Evolutionary conservation across 176 grass and related monocot genomes (phyloP).

Genomic region (Ensete glaucum): DNA sequence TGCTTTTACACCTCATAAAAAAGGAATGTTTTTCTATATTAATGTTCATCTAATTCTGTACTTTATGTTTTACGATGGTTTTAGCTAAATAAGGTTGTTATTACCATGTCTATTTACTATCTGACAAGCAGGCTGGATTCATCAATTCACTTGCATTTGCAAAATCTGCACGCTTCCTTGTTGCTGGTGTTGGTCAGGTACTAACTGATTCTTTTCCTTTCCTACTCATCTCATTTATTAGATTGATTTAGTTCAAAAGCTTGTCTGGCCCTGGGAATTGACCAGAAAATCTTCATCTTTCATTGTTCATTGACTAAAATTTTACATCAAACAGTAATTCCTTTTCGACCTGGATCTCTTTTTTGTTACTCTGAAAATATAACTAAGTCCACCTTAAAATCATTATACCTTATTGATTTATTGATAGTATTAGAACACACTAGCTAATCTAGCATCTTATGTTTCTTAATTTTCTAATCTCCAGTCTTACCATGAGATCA

Average conservation of each 20-base stretch:
- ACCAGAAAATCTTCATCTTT: not conserved
- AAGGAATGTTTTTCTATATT: not conserved
- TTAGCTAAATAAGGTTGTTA: not conserved
- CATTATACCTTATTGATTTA: no score
- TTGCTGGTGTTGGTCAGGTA: conserved; percentile 81
- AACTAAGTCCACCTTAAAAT: not conserved
- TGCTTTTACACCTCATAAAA: not conserved
- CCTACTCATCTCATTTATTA: not conserved
- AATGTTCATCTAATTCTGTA: not conserved
- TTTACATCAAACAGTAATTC: not conserved
- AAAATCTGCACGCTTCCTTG: conserved; percentile 67
- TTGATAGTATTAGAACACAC: no score
- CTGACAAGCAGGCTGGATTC: conserved; percentile 55
- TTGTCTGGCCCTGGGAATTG: not conserved
- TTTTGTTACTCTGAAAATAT: not conserved
- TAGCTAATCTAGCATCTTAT: not conserved
- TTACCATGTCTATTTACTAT: not conserved
- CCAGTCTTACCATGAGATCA: not conserved
- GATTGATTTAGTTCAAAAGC: not conserved
- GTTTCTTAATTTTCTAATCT: not conserved
- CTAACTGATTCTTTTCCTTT: not conserved
- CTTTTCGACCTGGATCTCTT: not conserved
- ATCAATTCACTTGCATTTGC: conserved; percentile 65
- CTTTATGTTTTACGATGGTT: not conserved
- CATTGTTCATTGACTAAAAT: not conserved